Conservation (phyloP, 495 filamentous ascomycete genomes). For the Penicillium angulare region DNA sequence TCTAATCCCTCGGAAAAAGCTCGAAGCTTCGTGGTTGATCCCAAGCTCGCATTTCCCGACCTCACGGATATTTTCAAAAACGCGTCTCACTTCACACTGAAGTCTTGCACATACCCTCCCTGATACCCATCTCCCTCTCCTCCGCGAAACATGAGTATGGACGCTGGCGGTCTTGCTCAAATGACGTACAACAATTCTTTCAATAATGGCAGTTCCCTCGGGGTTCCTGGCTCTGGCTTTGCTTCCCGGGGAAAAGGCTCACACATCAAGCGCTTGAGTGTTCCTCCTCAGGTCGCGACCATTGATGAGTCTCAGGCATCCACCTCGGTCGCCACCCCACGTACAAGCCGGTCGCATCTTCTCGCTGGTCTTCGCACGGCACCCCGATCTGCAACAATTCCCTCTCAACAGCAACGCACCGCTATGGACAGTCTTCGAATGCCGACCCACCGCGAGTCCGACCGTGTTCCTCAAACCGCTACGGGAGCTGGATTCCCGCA, state of each 20-base stretch:
- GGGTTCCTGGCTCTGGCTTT: constrained; percentile 73
- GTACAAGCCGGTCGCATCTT: constrained; percentile 92
- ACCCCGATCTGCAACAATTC: constrained; percentile 78
- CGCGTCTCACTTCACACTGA: constrained; percentile 16
- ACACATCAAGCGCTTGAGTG: constrained; percentile 79
- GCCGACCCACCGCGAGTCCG: constrained; percentile 35
- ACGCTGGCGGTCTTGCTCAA: constrained; percentile 99
- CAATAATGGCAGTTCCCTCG: constrained; percentile 62
- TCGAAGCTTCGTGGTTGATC: constrained; percentile 34
- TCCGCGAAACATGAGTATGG: constrained; percentile 68
- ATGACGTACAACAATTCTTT: constrained; percentile 87
- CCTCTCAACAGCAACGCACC: constrained; percentile 56
- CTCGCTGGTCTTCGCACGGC: constrained; percentile 91
- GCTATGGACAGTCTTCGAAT: constrained; percentile 49
- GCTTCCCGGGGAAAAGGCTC: constrained; percentile 79
- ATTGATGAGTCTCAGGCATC: constrained; percentile 64
- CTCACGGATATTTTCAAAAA: constrained; percentile 6
- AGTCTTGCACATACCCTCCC: constrained; percentile 36
- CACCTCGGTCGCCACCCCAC: constrained; percentile 63
- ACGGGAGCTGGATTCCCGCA: constrained; percentile 58
- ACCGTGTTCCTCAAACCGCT: constrained; percentile 61
- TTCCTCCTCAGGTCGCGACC: constrained; percentile 59
- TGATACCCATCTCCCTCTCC: constrained; percentile 13
- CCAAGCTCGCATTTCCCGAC: constrained; percentile 19
- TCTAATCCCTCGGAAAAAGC: constrained; percentile 34